Evolutionary conservation across 2,329 filamentous ascomycete genomes (phyloP), one percentile per base, ranked within the genome.

Genomic region (Mycosphaerella sp.): DNA sequence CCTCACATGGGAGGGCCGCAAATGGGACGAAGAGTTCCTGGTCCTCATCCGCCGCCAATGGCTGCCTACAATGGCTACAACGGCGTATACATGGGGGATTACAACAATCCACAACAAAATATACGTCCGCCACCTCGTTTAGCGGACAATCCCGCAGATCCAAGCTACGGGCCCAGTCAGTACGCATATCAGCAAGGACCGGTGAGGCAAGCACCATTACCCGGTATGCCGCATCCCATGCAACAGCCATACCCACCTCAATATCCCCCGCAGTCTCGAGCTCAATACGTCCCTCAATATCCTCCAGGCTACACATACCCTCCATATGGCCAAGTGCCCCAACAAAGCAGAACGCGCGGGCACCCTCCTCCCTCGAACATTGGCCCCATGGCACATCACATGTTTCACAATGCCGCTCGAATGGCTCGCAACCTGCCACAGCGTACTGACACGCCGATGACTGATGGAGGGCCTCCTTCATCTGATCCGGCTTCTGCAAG

Each of bases 401-500:
- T 68, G 59, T 68, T 68, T 39, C 66, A 67, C 57, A 68, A 68
- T 46, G 66, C 66, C 44, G 65, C 64, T 44, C 63, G 67, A 10
- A 64, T 67, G 62, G 65, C 64, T 38, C 61, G 66, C 11, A 56
- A 64, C 12, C 44, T 66, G 12, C 68, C 66, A 31, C 64, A 63
- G 17, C 67, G 68, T 31, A 65, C 62, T 23, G 66, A 66, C 47
- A 70, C 66, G 1, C 69, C 70, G 6, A 62, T 70, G 51, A 70
- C 69, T 4, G 71, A 74, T 42, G 66, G 67, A 1, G 70, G 73
- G 11, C 64, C 68, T 5, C 71, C 72, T 11, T 76, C 73, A 1
- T 76, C 74, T 1, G 74, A 76, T 54, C 67, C 71, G 42, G 67
- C 71, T 36, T 72, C 70, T 1, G 69, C 70, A n/a, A 62, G 64